Percentiles rank a stretch among this genome's conserved stretches.
phyloP scores from a whole-genome alignment of 148 eudicot genomes.

The Euryodendron excelsum region DNA sequence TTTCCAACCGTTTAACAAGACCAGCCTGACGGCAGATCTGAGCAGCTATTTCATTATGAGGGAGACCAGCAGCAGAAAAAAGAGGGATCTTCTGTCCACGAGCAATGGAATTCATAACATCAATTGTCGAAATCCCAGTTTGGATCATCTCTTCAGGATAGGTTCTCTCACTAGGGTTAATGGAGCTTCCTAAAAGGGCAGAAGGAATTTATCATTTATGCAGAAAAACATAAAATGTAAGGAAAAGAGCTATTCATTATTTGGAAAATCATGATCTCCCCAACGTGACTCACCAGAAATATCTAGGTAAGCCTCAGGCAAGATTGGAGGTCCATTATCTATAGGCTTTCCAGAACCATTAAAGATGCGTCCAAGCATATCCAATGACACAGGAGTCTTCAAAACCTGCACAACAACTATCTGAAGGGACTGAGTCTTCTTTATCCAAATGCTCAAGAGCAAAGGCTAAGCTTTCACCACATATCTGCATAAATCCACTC shows the following conservation, averaged over 20 bases:
- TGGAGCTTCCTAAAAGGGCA: slow-evolving; percentile 73
- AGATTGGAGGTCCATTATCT: slow-evolving; percentile 96
- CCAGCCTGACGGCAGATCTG: slow-evolving; percentile 99
- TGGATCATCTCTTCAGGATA: slow-evolving; percentile 99
- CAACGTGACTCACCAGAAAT: slow-evolving; percentile 68
- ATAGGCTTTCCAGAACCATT: slow-evolving; percentile 99
- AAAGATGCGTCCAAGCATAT: slow-evolving; percentile 99
- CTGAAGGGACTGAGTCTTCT: slow-evolving; percentile 14
- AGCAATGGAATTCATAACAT: slow-evolving; percentile 99
- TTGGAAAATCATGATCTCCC: neutral
- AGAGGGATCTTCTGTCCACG: slow-evolving; percentile 99
- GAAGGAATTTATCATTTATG: neutral
- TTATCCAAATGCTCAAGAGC: neutral
- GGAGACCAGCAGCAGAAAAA: slow-evolving; percentile 99
- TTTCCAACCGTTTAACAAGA: slow-evolving; percentile 91
- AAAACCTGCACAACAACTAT: slow-evolving; percentile 50
- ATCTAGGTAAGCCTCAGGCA: slow-evolving; percentile 96
- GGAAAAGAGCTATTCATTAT: neutral
- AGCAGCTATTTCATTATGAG: slow-evolving; percentile 98
- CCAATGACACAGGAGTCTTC: slow-evolving; percentile 95
- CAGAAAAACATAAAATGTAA: neutral
- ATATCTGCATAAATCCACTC: neutral
- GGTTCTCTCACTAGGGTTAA: slow-evolving; percentile 96
- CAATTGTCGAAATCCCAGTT: slow-evolving; percentile 94
- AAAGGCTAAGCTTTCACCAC: neutral